Evolutionary conservation across 2,329 filamentous ascomycete species (phyloP).

Genomic region (Fusarium subglutinans): DNA sequence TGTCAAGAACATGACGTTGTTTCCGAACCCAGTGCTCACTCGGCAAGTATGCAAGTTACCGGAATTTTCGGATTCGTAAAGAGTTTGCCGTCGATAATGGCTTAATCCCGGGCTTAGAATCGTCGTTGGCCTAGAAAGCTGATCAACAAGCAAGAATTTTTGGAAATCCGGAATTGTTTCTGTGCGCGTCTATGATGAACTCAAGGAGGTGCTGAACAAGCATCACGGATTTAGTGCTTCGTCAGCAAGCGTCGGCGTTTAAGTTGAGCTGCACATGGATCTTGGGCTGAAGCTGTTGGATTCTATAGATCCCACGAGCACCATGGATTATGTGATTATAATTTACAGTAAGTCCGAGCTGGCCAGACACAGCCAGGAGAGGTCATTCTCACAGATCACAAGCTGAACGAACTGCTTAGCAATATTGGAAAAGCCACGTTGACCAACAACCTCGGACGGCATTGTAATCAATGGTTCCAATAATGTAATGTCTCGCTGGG

Average conservation of each 20-base stretch:
- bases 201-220: constrained; percentile 2
- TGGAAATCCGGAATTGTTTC: neutral
- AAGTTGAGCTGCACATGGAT: neutral
- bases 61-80: neutral
- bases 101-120: neutral
- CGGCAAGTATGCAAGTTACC: neutral
- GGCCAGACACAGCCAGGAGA: neutral
- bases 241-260: constrained; percentile 12
- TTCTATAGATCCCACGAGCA: neutral
- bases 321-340: neutral
- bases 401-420: neutral
- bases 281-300: neutral
- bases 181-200: neutral
- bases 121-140: neutral
- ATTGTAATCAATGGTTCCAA: neutral
- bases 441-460: neutral
- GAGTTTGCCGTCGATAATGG: neutral
- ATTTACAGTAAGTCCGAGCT: neutral
- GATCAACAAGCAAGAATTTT: neutral
- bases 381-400: neutral
- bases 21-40: neutral
- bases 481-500: neutral
- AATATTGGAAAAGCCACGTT: neutral
- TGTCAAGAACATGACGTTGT: neutral
- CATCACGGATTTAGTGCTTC: constrained; percentile 10